These are phyloP conservation scores for Eragrostis nindensis DNA, from an alignment of 176 grass and related monocot genomes.

Conservation along the genomic window DNA sequence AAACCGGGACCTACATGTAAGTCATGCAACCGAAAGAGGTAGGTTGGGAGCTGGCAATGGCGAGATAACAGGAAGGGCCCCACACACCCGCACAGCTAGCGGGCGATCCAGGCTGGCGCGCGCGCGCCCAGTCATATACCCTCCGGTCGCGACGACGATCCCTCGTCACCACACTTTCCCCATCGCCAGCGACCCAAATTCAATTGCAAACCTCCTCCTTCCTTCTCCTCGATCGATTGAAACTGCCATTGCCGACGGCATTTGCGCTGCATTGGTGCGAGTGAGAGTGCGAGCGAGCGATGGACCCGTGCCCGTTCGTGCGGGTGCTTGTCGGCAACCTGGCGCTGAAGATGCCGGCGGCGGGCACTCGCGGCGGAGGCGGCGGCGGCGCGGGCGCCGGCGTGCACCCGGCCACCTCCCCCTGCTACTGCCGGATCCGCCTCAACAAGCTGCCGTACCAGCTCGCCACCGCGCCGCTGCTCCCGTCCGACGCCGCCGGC, in stretches of 20 bases:
- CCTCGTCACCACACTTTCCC: slow-evolving; percentile 46
- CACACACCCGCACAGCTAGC: slow-evolving; percentile 8
- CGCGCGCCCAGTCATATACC: slow-evolving; percentile 22
- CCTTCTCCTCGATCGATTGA: not conserved
- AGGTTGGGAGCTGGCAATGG: not conserved
- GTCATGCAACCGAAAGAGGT: accelerated
- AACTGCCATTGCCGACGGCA: not conserved
- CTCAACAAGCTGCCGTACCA: slow-evolving; percentile 75
- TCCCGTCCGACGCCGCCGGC: slow-evolving; percentile 24
- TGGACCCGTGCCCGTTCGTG: slow-evolving; percentile 98
- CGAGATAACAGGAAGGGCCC: not conserved
- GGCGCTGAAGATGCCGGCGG: slow-evolving; percentile 66
- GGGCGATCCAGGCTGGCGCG: slow-evolving; percentile 50
- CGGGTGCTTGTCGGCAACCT: slow-evolving; percentile 90
- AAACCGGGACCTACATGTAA: not conserved
- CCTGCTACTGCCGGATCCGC: slow-evolving; percentile 86
- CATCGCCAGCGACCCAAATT: not conserved
- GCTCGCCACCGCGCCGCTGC: slow-evolving; percentile 48
- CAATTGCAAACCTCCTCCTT: not conserved
- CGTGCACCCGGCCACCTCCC: slow-evolving; percentile 66
- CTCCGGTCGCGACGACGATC: slow-evolving; percentile 33
- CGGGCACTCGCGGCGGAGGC: not conserved
- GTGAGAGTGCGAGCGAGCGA: not conserved
- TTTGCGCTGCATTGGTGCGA: not conserved
- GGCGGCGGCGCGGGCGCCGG: slow-evolving; percentile 36